Evolutionary conservation across 78 protist genomes (phyloP), one percentile per base, ranked within the genome.

Genomic region (Guillardia theta): DNA sequence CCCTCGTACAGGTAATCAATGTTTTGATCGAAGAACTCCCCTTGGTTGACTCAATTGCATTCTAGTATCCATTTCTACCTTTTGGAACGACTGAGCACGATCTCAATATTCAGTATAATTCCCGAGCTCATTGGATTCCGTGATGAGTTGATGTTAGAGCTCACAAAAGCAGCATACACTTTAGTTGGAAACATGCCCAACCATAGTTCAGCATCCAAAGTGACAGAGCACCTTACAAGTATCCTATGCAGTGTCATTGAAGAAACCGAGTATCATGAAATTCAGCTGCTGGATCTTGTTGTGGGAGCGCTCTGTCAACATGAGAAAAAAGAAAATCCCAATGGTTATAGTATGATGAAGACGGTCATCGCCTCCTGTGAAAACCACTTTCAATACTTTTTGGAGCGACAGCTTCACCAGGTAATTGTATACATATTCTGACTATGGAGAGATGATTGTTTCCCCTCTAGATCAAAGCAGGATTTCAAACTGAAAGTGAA

Each of bases 31-130:
- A 30, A 58, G 70, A 24, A 0, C 70, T 9, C 6, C 39, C 2
- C 70, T 0, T 3, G 27, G 70, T 6, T 58, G 21, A 30, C 27
- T 1, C 70, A 0, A 30, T 30, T 30, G 70, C 70, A 58, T 0
- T 58, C 39, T 58, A 78, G 90, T 50, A 78, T 78, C 48, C 90
- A 78, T 30, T 78, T 78, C 12, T 78, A 43, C 12, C 90, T 78
- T 18, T 30, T 78, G 19, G 90, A 78, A 30, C 45, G 90, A 30
- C 90, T 78, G 30, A 78, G 48, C 90, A 43, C 10, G 30, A 78
- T 78, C 45, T 37, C 90, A 30, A 78, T 78, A 19, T 78, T 78
- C 48, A 78, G 90, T 50, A 78, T 78, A 45, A 78, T 78, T 50
- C 45, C 45, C 21, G 90, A 78, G 12, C 90, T 78, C 90, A 30